A percentile compares a stretch with the other conserved stretches of the same genome.
phyloP scores from a whole-genome alignment of 345 rosid genomes.

The Euphorbia lathyris region DNA sequence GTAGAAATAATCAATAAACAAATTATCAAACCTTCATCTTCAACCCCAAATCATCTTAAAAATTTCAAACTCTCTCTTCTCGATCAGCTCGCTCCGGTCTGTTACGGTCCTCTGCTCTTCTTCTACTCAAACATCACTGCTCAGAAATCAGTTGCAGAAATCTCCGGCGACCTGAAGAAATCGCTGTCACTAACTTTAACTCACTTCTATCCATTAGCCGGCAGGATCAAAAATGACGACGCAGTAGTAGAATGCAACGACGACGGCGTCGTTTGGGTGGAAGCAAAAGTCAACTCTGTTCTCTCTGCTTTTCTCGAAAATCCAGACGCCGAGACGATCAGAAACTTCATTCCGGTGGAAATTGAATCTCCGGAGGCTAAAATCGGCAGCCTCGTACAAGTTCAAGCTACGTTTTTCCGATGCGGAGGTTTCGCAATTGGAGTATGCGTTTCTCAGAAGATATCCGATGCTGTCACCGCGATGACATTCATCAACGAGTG shows the following conservation, averaged over 20 bases:
- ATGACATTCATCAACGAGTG: slow-evolving; percentile 12
- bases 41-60: slow-evolving; percentile 15
- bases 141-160: not conserved
- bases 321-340: slow-evolving; percentile 23
- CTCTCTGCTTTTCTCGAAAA: slow-evolving; percentile 30
- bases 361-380: not conserved
- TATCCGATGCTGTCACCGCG: slow-evolving; percentile 11
- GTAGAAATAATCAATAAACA: not conserved
- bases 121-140: slow-evolving; percentile 4
- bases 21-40: slow-evolving; percentile 19
- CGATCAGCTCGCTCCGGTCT: slow-evolving; percentile 18
- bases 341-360: slow-evolving; percentile 33
- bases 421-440: slow-evolving; percentile 21
- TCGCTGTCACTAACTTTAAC: slow-evolving; percentile 41
- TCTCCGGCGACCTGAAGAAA: slow-evolving; percentile 23
- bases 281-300: slow-evolving; percentile 28
- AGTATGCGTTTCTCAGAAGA: slow-evolving; percentile 15
- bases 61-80: slow-evolving; percentile 18
- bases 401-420: slow-evolving; percentile 13
- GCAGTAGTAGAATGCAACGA: slow-evolving; percentile 31
- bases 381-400: slow-evolving; percentile 3
- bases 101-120: slow-evolving; percentile 10
- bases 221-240: slow-evolving; percentile 14
- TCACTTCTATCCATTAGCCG: slow-evolving; percentile 41
- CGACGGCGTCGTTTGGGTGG: slow-evolving; percentile 35